Evolutionary conservation across 306 rosid genomes (phyloP), one percentile per base, ranked within the genome.

Genomic region (Medicago arabica): DNA sequence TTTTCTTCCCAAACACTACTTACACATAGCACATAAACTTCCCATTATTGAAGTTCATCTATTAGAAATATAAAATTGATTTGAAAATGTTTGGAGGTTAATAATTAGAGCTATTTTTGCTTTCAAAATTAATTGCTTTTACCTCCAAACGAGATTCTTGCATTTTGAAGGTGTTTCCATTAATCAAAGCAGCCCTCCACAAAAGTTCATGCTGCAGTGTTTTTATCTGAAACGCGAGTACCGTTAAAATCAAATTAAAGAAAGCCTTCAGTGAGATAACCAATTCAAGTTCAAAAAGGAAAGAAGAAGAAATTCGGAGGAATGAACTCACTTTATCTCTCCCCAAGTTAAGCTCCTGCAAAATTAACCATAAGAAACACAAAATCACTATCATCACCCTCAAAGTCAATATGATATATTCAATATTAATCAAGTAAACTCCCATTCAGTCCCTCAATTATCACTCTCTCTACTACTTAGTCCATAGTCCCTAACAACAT

Each of bases 291-390:
- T 69, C 36, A 2, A 2, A 36, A 61, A 12, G 19, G 49, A 40
- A 41, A 53, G 8, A 47, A 18, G 17, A 8, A n/a, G 15, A 7
- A 54, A 14, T 38, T n/a, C 1, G 75, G 64, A 28, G 11, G 47
- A 79, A 76, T 63, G 50, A 71, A 83, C 81, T 82, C 83, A 89
- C 98, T 83, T 57, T 90, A 9, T 94, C 92, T 80, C 85, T 91
- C 83, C 92, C 92, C 61, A 83, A 79, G 82, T 91, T 90, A 85
- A 91, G 82, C 81, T 94, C 97, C 96, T 91, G 89, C 76, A 82
- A 69, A 74, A 72, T 62, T n/a, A 54, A 77, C 46, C 44, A 76
- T 13, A 61, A 61, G 11, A 82, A 8, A 69, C 41, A 34, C 13
- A 40, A 21, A 75, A 58, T 58, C 39, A 58, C 63, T 58, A 25